Conservation (phyloP, 371 early-diverging fungal genomes). For the Blakeslea trispora region DNA sequence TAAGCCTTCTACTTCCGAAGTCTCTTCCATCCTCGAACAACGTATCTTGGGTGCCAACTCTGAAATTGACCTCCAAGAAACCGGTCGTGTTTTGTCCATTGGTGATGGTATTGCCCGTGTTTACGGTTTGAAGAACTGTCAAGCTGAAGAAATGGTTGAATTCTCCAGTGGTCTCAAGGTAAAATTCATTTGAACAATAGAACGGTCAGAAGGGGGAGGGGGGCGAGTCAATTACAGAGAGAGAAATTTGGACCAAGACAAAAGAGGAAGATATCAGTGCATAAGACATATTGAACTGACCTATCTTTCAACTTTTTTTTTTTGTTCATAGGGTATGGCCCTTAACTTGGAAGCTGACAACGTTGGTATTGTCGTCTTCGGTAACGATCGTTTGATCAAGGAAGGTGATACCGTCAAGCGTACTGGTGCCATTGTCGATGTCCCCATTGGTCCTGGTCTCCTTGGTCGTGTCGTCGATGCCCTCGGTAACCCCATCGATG, state of each 20-base stretch:
- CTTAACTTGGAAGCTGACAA: slow-evolving; percentile 97
- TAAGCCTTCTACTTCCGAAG: slow-evolving; percentile 80
- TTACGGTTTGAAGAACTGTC: slow-evolving; percentile 95
- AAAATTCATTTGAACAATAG: no score
- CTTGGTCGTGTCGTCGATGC: slow-evolving; percentile 97
- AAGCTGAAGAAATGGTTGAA: slow-evolving; percentile 99
- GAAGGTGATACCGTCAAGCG: slow-evolving; percentile 98
- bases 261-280: slow-evolving; percentile 18
- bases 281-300: background rate
- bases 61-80: slow-evolving; percentile 90
- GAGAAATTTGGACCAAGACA: no score
- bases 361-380: slow-evolving; percentile 98
- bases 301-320: background rate
- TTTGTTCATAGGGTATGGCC: slow-evolving; percentile 78
- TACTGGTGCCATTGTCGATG: slow-evolving; percentile 96
- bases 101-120: slow-evolving; percentile 99
- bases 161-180: slow-evolving; percentile 96
- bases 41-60: slow-evolving; percentile 85
- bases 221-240: no score
- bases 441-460: slow-evolving; percentile 89
- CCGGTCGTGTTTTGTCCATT: slow-evolving; percentile 96
- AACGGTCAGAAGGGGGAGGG: no score
- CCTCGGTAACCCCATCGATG: slow-evolving; percentile 97
- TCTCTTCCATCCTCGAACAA: slow-evolving; percentile 91
- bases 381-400: slow-evolving; percentile 89